These are phyloP conservation scores for Halophytophthora batemanensis DNA, from an alignment of 352 stramenopile species.

Conservation along the genomic window DNA sequence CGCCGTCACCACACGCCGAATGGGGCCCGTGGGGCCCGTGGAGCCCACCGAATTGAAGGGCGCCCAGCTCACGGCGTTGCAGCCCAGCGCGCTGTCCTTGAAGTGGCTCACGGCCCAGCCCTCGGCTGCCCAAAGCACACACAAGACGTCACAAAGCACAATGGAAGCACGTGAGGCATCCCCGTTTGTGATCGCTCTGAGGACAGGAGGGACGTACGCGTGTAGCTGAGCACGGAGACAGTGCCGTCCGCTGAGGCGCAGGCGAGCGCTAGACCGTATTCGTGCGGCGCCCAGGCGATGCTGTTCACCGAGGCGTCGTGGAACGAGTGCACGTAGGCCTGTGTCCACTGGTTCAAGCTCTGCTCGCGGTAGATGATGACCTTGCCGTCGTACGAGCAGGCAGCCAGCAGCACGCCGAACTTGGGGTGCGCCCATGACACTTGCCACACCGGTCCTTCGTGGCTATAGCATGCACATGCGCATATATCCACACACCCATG, in stretches of 20 bases:
- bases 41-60: conserved; percentile 79
- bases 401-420: conserved; percentile 94
- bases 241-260: conserved; percentile 95
- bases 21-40: conserved; percentile 37
- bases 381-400: conserved; percentile 97
- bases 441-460: conserved; percentile 98
- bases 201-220: conserved; percentile 50
- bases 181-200: not conserved
- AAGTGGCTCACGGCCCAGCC: conserved; percentile 93
- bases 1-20: conserved; percentile 91
- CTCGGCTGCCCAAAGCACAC: conserved; percentile 39
- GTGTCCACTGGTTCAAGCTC: conserved; percentile 91
- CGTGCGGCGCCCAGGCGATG: conserved; percentile 95
- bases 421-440: conserved; percentile 98
- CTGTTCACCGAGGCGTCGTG: conserved; percentile 93
- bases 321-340: conserved; percentile 90
- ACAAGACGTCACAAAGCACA: too few species aligned
- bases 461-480: too few species aligned
- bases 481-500: too few species aligned
- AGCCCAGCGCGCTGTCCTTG: conserved; percentile 93
- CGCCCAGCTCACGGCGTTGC: conserved; percentile 97
- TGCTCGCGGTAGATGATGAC: conserved; percentile 97
- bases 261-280: conserved; percentile 93
- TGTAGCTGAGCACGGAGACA: conserved; percentile 89
- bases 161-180: too few species aligned